These are phyloP conservation scores for Fusarium tuaranense DNA, from an alignment of 2,329 filamentous ascomycete species.

Conservation along the genomic window DNA sequence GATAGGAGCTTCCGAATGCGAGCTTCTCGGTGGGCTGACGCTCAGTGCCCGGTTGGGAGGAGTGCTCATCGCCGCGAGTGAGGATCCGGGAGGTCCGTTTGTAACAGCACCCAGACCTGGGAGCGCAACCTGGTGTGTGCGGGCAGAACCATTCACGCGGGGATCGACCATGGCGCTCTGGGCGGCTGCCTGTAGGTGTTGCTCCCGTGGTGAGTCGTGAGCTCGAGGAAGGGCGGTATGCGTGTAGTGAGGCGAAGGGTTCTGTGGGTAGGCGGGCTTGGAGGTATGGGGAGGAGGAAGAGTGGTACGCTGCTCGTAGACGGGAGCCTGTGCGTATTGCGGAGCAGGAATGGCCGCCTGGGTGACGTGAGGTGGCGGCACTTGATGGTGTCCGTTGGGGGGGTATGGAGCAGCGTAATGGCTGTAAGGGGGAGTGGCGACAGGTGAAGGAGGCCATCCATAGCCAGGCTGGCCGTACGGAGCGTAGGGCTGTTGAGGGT, in stretches of 20 bases:
- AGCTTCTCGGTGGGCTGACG: slow-evolving; percentile 60
- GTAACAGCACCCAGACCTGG: slow-evolving; percentile 55
- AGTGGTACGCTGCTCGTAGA: slow-evolving; percentile 52
- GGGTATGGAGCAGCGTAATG: slow-evolving; percentile 58
- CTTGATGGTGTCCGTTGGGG: slow-evolving; percentile 42
- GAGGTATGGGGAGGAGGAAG: slow-evolving; percentile 52
- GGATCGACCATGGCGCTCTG: slow-evolving; percentile 57
- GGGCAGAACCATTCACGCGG: slow-evolving; percentile 49
- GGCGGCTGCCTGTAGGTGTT: slow-evolving; percentile 58
- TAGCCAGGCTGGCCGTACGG: slow-evolving; percentile 59
- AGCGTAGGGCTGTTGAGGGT: slow-evolving; percentile 49
- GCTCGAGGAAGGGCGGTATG: slow-evolving; percentile 51
- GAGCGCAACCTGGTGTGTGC: slow-evolving; percentile 58
- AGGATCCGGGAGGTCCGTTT: slow-evolving; percentile 42
- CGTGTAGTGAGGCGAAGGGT: slow-evolving; percentile 44
- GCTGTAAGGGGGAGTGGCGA: slow-evolving; percentile 65
- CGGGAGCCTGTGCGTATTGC: slow-evolving; percentile 44
- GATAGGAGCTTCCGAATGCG: slow-evolving; percentile 46
- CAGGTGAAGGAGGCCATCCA: slow-evolving; percentile 67
- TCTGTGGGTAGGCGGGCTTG: slow-evolving; percentile 49
- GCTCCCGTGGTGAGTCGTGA: slow-evolving; percentile 58
- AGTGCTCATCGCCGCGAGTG: slow-evolving; percentile 50
- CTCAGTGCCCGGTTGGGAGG: slow-evolving; percentile 61
- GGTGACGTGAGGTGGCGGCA: slow-evolving; percentile 45
- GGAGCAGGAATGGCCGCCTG: slow-evolving; percentile 45